Base-by-base conservation (phyloP, 495 filamentous ascomycete genomes). In the Parathielavia appendiculata region DNA sequence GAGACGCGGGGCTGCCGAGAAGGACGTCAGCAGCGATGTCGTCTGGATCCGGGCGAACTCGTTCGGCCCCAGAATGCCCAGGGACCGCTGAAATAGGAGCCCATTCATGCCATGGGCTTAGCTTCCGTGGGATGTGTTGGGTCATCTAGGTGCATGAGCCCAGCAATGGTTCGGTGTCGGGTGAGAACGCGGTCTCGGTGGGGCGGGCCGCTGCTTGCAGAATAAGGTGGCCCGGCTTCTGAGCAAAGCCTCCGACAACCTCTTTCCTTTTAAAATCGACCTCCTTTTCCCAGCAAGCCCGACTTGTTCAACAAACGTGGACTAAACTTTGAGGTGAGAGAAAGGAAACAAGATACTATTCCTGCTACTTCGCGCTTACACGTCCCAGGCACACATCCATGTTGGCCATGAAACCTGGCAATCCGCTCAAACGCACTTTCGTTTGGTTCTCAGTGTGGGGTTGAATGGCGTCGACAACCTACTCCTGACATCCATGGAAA, bases 81-180 rank as follows among this genome's bases (percentile, higher is more conserved):
- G 72, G 51, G 86, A 80, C 69, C 88, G 83, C 66, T 86, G 83
- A 62, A 93, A 76, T 20, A 95, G 80, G 65, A 85, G 83, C 54
- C 46, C 10, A 60, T 90, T 89, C 90, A 95, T 93, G 76, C 63
- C 84, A 88, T 86, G 52, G 72, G 66, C 44, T 54, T 14, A n/a
- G 41, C 11, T 26, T 32, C 20, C 14, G 26, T 39, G 5, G 36
- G 1, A 39, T 13, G 36, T 11, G 26, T 30, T 30, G 26, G 26
- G 26, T 6, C 26, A 30, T 30, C 26, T 6, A 2, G 6, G 26
- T 30, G 26, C 26, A 30, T 30, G 26, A 30, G 26, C 26, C 26
- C 26, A 6, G 26, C 26, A n/a, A n/a, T n/a, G n/a, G n/a, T n/a
- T n/a, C n/a, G n/a, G n/a, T n/a, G n/a, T n/a, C n/a, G n/a, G n/a